phyloP scores from a whole-genome alignment of 768 basidiomycete genomes.

The Pisolithus orientalis region DNA sequence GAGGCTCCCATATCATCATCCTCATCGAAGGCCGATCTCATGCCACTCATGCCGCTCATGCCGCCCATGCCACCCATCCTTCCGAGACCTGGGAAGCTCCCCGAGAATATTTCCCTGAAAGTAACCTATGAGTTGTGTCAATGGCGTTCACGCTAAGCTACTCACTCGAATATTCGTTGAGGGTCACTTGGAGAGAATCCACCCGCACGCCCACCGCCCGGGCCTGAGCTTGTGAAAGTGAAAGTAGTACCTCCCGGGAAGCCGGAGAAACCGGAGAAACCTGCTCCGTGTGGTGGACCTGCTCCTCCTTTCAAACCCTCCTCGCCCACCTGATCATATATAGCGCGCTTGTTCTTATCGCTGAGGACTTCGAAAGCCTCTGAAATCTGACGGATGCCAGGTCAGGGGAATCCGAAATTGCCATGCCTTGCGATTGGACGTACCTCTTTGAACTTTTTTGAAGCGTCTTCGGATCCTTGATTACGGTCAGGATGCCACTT shows the following conservation, averaged over 20 bases:
- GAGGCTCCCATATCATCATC: slow-evolving; percentile 35
- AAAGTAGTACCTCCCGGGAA: slow-evolving; percentile 50
- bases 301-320: slow-evolving; percentile 83
- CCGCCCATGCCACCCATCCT: slow-evolving; percentile 35
- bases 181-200: slow-evolving; percentile 81
- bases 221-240: slow-evolving; percentile 44
- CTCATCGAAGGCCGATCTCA: slow-evolving; percentile 27
- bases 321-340: slow-evolving; percentile 94
- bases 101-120: slow-evolving; percentile 53
- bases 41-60: slow-evolving; percentile 35
- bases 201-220: slow-evolving; percentile 25
- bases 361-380: slow-evolving; percentile 96
- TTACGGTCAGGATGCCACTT: slow-evolving; percentile 97
- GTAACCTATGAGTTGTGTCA: slow-evolving; percentile 2
- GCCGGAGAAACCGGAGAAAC: slow-evolving; percentile 34
- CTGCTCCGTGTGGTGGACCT: slow-evolving; percentile 47
- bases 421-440: slow-evolving; percentile 5
- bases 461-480: slow-evolving; percentile 76
- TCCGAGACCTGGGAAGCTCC: slow-evolving; percentile 26
- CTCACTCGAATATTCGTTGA: slow-evolving; percentile 84
- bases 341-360: slow-evolving; percentile 75
- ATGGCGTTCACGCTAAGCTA: slow-evolving; percentile 8
- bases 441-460: slow-evolving; percentile 89
- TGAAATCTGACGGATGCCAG: slow-evolving; percentile 50
- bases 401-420: not conserved